phyloP scores from a whole-genome alignment of 1,139 yeast species.

The Taphrina flavorubra region DNA sequence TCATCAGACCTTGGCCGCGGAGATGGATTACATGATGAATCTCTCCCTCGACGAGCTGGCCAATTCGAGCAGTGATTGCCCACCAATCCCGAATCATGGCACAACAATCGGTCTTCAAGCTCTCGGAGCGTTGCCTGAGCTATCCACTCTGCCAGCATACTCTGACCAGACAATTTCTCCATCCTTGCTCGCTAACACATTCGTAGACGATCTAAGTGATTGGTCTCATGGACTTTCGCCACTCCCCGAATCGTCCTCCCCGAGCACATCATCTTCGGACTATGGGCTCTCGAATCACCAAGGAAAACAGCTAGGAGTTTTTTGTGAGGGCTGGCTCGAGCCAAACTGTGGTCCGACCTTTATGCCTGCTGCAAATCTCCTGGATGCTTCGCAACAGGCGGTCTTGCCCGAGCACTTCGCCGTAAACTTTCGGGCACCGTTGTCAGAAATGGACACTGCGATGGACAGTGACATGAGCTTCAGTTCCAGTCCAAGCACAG shows the following conservation, averaged over 20 bases:
- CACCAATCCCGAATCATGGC: neutral
- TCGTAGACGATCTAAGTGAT: neutral
- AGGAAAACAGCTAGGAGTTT: no score
- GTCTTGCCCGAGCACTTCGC: neutral
- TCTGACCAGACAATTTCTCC: neutral
- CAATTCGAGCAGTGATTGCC: neutral
- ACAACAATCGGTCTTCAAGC: neutral
- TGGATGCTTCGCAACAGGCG: no score
- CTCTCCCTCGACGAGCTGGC: neutral
- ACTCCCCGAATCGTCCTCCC: neutral
- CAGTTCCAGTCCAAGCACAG: neutral
- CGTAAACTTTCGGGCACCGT: neutral
- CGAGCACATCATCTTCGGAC: no score
- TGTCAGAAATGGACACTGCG: neutral
- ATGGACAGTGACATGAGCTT: no score
- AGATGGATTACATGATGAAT: neutral
- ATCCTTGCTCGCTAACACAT: neutral
- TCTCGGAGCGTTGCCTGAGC: neutral
- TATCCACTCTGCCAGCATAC: neutral
- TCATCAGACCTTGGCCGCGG: neutral
- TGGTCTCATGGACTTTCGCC: neutral
- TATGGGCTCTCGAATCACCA: no score
- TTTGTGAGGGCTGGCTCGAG: no score
- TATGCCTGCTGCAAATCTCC: no score
- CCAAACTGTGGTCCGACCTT: no score